Percentiles rank a stretch among this genome's conserved stretches.
These are phyloP conservation scores for Stephania yunnanensis DNA, from an alignment of 164 flowering plant species.

Conservation along the genomic window DNA sequence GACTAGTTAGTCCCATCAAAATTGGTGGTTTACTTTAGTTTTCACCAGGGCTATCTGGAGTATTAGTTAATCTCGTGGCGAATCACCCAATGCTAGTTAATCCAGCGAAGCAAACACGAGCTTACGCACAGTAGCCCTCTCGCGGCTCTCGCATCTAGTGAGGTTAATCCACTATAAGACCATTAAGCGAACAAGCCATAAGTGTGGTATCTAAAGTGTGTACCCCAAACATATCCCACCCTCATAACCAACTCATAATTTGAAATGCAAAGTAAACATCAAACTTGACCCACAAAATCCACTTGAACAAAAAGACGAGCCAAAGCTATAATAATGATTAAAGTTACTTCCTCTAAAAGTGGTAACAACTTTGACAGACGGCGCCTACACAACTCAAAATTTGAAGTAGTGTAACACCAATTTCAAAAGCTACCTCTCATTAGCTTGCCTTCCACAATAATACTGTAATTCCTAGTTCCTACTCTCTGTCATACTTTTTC, in stretches of 20 bases:
- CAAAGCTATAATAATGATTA: background rate
- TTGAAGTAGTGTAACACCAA: constrained; percentile 2
- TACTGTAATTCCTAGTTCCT: background rate
- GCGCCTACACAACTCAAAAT: constrained; percentile 11
- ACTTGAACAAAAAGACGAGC: background rate
- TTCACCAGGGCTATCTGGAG: no score
- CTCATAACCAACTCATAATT: background rate
- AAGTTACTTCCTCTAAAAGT: background rate
- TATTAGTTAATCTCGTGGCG: no score
- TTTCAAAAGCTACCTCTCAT: background rate
- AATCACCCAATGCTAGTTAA: no score
- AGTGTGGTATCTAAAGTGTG: no score
- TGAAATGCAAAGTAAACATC: background rate
- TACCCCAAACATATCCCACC: no score
- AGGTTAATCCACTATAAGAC: no score
- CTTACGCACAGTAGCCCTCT: no score
- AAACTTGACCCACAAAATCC: constrained; percentile 1
- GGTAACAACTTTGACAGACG: background rate
- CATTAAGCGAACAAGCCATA: no score
- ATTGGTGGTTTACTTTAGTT: no score
- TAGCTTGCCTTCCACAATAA: background rate
- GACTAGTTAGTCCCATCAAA: no score
- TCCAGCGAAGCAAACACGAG: no score
- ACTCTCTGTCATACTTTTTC: background rate
- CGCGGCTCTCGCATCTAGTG: no score